Base-by-base conservation (phyloP, 2,329 filamentous ascomycete genomes). In the Pseudogymnoascus sp. region DNA sequence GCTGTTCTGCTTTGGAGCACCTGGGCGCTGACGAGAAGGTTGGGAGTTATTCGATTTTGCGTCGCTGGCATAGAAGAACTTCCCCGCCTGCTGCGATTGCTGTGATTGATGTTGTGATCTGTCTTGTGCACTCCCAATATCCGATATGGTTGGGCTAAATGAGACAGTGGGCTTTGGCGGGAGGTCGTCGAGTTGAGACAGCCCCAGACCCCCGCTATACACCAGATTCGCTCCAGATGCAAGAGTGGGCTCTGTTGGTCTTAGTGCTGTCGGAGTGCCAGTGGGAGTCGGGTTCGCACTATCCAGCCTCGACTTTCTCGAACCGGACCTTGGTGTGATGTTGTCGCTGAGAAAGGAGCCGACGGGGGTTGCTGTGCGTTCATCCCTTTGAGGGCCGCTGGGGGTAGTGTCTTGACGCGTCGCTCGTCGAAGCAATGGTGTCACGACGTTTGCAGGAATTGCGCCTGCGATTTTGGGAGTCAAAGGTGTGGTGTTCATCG, bases 11-110 rank as follows among this genome's bases (percentile, higher is more conserved):
- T 73, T 42, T 18, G 35, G 53, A 16, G 23, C 6, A 18, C 68
- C 81, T 83, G 73, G 76, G 75, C 72, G 66, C 76, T 75, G 40
- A 75, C 18, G 63, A 35, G 33, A 62, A 35, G n/a, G 67, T 59
- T 25, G 61, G 64, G 28, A 67, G 64, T 40, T 76, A 31, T 53
- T 53, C 25, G 78, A 75, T 69, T 83, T 87, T 40, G 83, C 89
- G 69, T 96, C 91, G 73, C 87, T 91, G 28, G 92, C 94, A 73
- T 95, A 92, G 74, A 99, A 97, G 81, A 97, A 97, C 77, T 91
- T 93, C 62, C 87, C 31, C 31, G 56, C 31, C 5, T 28, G 31
- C 23, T 60, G 56, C 10, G 31, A 60, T 23, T 60, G 31, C 23
- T 60, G 53, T 4, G 28, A 12, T 59, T 59, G 53, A 33, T 33